Evolutionary conservation across 2,329 filamentous ascomycete species (phyloP).

Genomic region (Xylaria arbuscula): DNA sequence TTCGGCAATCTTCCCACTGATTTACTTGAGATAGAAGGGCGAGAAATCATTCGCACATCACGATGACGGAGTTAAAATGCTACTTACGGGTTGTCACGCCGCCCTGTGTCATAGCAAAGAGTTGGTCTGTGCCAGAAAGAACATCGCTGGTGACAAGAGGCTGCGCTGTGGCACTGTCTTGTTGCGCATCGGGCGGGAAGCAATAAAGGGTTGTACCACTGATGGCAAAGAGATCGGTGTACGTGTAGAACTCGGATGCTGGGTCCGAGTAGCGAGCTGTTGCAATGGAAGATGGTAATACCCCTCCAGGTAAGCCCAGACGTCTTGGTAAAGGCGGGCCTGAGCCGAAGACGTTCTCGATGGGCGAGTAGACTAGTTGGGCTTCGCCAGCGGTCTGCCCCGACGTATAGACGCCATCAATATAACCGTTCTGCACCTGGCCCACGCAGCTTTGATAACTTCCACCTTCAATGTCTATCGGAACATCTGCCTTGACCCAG

Average conservation of each 20-base stretch:
- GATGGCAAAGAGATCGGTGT: conserved; percentile 20
- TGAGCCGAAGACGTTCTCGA: conserved; percentile 12
- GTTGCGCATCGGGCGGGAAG: conserved; percentile 6
- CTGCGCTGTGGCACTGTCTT: too few relatives aligned
- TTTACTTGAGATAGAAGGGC: too few relatives aligned
- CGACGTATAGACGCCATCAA: conserved; percentile 17
- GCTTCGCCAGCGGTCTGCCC: conserved; percentile 9
- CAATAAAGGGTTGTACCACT: conserved; percentile 19
- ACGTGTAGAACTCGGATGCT: conserved; percentile 9
- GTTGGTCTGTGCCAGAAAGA: too few relatives aligned
- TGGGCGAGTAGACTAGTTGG: conserved; percentile 13
- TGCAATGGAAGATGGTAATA: conserved; percentile 11
- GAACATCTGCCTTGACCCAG: conserved; percentile 16
- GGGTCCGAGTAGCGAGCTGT: conserved; percentile 18
- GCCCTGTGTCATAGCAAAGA: too few relatives aligned
- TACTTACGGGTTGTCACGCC: too few relatives aligned
- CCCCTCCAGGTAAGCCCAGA: conserved; percentile 12
- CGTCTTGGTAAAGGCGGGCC: conserved; percentile 18
- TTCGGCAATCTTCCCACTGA: too few relatives aligned
- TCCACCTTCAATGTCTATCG: conserved; percentile 18
- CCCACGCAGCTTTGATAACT: conserved; percentile 21
- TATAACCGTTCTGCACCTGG: conserved; percentile 9
- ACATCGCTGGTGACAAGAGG: too few relatives aligned
- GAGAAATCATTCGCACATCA: too few relatives aligned
- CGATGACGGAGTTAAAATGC: too few relatives aligned